phyloP scores from a whole-genome alignment of 257 asterid genomes.

The Datura wrightii region DNA sequence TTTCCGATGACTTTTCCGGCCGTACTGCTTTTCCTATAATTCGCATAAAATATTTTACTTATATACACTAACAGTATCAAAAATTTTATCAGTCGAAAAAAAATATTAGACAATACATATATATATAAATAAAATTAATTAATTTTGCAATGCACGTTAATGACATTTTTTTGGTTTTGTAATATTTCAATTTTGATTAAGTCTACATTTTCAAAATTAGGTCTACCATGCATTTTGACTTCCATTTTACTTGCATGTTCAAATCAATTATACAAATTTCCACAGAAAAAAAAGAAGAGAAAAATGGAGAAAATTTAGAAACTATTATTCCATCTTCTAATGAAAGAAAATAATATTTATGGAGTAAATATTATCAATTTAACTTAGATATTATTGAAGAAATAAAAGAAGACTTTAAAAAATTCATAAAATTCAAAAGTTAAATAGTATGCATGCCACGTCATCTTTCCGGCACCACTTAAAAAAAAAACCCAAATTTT shows the following conservation, averaged over 20 bases:
- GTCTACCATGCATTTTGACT: neutral
- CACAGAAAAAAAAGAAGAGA: neutral
- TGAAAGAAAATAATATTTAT: too few relatives aligned
- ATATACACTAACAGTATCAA: neutral
- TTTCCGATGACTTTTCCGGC: constrained; percentile 57
- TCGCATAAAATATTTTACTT: neutral
- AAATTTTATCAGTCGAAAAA: neutral
- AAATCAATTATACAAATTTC: neutral
- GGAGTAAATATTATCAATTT: too few relatives aligned
- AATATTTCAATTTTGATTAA: neutral
- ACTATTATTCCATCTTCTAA: neutral
- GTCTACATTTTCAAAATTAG: too few relatives aligned
- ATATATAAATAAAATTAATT: too few relatives aligned
- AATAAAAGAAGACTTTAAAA: too few relatives aligned
- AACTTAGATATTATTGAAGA: too few relatives aligned
- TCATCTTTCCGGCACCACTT: too few relatives aligned
- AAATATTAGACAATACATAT: neutral
- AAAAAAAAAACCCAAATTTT: too few relatives aligned
- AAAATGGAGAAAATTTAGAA: neutral
- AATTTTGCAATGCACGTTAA: neutral
- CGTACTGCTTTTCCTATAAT: constrained; percentile 55
- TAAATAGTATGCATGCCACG: too few relatives aligned
- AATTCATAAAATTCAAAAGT: too few relatives aligned
- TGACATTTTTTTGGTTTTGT: neutral
- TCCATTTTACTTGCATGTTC: constrained; percentile 17